These are phyloP conservation scores for Rhizopogon vesiculosus DNA, from an alignment of 768 basidiomycete species.

Conservation along the genomic window DNA sequence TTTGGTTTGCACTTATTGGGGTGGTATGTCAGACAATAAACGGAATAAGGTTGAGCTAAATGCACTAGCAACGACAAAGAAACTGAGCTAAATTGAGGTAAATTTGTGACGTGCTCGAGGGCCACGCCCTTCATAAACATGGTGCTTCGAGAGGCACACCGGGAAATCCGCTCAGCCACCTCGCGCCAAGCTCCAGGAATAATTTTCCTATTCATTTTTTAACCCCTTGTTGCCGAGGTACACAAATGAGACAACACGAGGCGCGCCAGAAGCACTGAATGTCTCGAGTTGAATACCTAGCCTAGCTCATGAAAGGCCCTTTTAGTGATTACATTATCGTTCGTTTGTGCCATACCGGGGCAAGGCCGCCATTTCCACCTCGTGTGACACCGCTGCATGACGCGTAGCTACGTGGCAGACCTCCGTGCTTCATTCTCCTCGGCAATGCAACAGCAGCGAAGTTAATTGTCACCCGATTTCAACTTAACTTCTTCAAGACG, in stretches of 20 bases:
- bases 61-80: not conserved
- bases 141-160: conserved; percentile 2
- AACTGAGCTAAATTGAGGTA: not conserved
- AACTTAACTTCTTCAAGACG: not conserved
- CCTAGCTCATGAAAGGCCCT: not conserved
- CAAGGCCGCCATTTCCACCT: no score
- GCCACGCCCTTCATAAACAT: not conserved
- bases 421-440: not conserved
- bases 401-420: no score
- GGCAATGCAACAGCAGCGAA: not conserved
- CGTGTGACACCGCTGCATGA: no score
- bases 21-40: not conserved
- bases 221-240: not conserved
- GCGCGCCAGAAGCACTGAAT: conserved; percentile 21
- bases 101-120: not conserved
- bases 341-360: no score
- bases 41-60: not conserved
- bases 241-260: conserved; percentile 15
- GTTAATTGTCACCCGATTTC: not conserved
- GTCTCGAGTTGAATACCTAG: not conserved
- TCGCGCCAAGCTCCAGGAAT: not conserved
- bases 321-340: no score
- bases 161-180: not conserved
- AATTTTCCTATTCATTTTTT: not conserved
- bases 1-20: conserved; percentile 9